Evolutionary conservation across 306 rosid species (phyloP), one percentile per base, ranked within the genome.

Genomic region (Abrus precatorius): DNA sequence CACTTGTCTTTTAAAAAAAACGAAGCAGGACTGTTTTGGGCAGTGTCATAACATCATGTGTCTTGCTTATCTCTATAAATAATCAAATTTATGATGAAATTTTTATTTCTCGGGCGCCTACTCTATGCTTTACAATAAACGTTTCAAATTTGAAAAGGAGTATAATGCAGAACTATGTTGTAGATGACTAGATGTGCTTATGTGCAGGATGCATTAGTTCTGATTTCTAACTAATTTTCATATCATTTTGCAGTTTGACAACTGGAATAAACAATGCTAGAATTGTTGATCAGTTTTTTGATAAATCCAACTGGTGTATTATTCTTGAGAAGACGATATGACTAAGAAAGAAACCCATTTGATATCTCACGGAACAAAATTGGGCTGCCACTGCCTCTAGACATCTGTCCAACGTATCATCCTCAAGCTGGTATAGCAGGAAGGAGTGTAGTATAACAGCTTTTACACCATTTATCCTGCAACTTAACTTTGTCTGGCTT

Each of bases 261-360:
- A 85, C 88, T 73, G 97, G 94, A 64, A 84, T 93, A 84, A 85
- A 82, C 73, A 85, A 88, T 65, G 92, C 93, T 10, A 86, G 87
- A 72, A 74, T 95, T 49, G 90, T 95, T 4, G 98, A 95, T 78
- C 88, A 80, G 57, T 93, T 95, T 92, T 93, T 80, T 56, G 97
- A 95, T 87, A 95, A 95, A 85, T 92, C 98, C 63, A 95, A 95
- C 86, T 95, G 97, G 99, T 92, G 98, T 52, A 84, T 93, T 81
- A 84, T 90, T 88, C 97, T 95, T 14, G 90, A 95, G 91, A 95
- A 85, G 85, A 87, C 80, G 7, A 47, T 41, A 38, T 96, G 89
- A 89, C 61, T 28, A 56, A 74, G 57, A 52, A 71, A 76, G 64
- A 44, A 79, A 63, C 43, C 47, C 72, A 7, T 43, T 30, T 85